Evolutionary conservation across 108 stramenopile species (phyloP).

Genomic region (Pseudonitzschia multistriata): DNA sequence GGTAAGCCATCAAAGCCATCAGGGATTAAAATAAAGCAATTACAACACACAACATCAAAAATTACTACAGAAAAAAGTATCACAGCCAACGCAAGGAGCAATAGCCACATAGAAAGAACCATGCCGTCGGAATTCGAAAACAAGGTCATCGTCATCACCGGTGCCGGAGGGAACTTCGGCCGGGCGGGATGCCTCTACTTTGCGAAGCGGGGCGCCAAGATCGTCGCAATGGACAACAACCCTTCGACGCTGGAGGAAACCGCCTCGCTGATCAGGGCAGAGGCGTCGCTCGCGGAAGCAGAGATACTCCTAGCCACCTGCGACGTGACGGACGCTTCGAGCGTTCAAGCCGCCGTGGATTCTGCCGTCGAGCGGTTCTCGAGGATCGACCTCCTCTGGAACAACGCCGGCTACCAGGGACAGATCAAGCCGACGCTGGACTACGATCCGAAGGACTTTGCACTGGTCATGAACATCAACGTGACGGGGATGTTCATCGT

Average conservation of each 20-base stretch:
- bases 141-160: conserved; percentile 79
- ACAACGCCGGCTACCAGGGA: conserved; percentile 96
- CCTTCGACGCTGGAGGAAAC: conserved; percentile 61
- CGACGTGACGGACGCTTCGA: conserved; percentile 63
- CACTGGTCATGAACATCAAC: conserved; percentile 87
- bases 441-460: conserved; percentile 80
- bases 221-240: conserved; percentile 77
- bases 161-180: conserved; percentile 90
- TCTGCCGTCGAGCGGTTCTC: conserved; percentile 39
- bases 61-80: not conserved
- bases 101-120: not conserved
- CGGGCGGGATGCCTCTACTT: conserved; percentile 78
- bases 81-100: not conserved
- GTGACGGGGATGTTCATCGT: conserved; percentile 90
- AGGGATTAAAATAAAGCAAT: no score
- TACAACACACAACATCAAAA: no score
- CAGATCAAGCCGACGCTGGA: conserved; percentile 80
- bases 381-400: conserved; percentile 82
- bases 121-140: conserved; percentile 23
- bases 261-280: conserved; percentile 13
- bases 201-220: conserved; percentile 71
- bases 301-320: conserved; percentile 44
- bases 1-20: no score
- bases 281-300: not conserved
- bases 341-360: conserved; percentile 53